phyloP scores from a whole-genome alignment of 108 stramenopile species.

The Nannochloropsis salina region DNA sequence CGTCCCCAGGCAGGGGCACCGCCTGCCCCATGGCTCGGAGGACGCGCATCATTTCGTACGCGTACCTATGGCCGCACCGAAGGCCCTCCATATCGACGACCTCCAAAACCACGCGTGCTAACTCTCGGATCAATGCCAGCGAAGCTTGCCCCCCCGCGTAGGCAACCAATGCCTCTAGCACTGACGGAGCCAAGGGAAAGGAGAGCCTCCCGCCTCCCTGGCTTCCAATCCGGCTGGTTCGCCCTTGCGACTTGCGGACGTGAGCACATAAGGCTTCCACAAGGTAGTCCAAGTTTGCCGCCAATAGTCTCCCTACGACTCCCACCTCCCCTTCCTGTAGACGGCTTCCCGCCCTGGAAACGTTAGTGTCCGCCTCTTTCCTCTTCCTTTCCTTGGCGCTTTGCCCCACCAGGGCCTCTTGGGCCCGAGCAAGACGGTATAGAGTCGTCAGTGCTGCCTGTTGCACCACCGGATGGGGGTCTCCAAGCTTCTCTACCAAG shows the following conservation, averaged over 20 bases:
- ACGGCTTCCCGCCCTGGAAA: too few relatives aligned
- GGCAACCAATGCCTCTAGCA: constrained; percentile 11
- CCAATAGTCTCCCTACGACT: not conserved
- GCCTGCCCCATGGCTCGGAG: not conserved
- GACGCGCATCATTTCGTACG: not conserved
- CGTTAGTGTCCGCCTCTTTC: too few relatives aligned
- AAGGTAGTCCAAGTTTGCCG: not conserved
- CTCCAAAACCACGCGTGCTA: not conserved
- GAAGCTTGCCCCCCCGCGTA: not conserved
- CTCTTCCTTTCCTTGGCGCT: not conserved
- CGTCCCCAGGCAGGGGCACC: not conserved
- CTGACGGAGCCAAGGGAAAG: not conserved
- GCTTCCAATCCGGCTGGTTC: not conserved
- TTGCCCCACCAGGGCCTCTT: not conserved
- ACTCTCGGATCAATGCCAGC: not conserved
- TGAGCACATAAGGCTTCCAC: not conserved
- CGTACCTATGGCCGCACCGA: not conserved
- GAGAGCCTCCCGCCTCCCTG: not conserved
- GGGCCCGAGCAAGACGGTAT: not conserved
- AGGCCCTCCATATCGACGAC: not conserved
- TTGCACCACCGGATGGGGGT: not conserved
- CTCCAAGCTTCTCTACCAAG: not conserved
- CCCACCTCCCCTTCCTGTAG: not conserved
- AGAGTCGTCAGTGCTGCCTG: not conserved
- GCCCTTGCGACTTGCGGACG: not conserved